These are phyloP conservation scores for Sarocladiaceae sp. DNA, from an alignment of 2,329 filamentous ascomycete genomes.

Conservation along the genomic window DNA sequence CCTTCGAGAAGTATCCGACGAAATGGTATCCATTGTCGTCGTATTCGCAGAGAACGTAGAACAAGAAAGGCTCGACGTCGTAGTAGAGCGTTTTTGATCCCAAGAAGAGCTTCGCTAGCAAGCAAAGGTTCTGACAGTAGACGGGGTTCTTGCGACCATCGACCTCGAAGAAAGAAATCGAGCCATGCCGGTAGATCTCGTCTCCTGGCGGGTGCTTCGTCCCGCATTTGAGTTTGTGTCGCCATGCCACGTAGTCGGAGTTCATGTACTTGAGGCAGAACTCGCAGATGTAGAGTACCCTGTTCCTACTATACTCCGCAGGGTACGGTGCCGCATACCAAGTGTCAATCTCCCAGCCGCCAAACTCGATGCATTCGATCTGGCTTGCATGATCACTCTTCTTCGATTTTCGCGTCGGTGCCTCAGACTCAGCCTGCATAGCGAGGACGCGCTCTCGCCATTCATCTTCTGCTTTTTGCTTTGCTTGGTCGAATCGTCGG, in stretches of 20 bases:
- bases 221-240: conserved; percentile 94
- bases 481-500: conserved; percentile 80
- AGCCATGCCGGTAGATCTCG: conserved; percentile 89
- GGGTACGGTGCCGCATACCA: conserved; percentile 99
- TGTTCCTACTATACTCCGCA: conserved; percentile 95
- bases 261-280: conserved; percentile 99
- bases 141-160: conserved; percentile 94
- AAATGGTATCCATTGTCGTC: conserved; percentile 91
- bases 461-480: conserved; percentile 84
- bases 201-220: conserved; percentile 96
- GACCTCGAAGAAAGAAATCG: conserved; percentile 94
- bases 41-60: conserved; percentile 95
- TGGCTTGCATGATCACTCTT: conserved; percentile 82
- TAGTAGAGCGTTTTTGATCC: conserved; percentile 98
- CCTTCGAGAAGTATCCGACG: conserved; percentile 98
- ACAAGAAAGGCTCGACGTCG: conserved; percentile 93
- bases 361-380: conserved; percentile 98
- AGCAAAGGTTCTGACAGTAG: conserved; percentile 97
- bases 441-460: conserved; percentile 64
- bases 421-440: conserved; percentile 58
- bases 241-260: conserved; percentile 95
- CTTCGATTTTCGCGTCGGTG: conserved; percentile 57
- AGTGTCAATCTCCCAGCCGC: conserved; percentile 95
- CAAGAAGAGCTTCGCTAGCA: conserved; percentile 94
- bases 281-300: conserved; percentile 97